Evolutionary conservation across 805 yeast species (phyloP).

Genomic region (Zygoascus ofunaensis): DNA sequence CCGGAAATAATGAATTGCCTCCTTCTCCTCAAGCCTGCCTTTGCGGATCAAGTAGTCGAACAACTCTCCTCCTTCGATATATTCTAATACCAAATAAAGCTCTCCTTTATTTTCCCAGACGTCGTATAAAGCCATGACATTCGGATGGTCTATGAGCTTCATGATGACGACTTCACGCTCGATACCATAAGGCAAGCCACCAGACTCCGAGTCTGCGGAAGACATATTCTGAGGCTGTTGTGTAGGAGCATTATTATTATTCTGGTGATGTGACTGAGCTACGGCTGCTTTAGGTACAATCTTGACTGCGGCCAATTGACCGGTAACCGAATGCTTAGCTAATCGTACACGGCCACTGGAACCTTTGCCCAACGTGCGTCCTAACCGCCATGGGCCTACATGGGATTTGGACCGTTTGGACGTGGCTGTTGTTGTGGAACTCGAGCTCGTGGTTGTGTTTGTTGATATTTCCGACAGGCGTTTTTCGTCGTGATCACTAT

Average conservation of each 20-base stretch:
- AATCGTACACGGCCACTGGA: conserved; percentile 90
- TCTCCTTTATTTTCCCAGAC: conserved; percentile 98
- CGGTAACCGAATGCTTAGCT: conserved; percentile 77
- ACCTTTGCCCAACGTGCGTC: conserved; percentile 92
- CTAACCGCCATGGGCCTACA: conserved; percentile 96
- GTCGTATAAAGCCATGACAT: conserved; percentile 86
- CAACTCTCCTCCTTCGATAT: conserved; percentile 95
- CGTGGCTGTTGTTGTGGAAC: conserved; percentile 27
- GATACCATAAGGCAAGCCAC: conserved; percentile 84
- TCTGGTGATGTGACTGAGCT: conserved; percentile 24
- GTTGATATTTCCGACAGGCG: not conserved
- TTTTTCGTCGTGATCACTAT: not conserved
- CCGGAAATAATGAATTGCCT: conserved; percentile 82
- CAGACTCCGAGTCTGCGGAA: conserved; percentile 32
- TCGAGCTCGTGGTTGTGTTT: conserved; percentile 16
- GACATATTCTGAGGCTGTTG: conserved; percentile 18
- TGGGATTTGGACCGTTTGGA: conserved; percentile 43
- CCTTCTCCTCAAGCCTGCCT: conserved; percentile 80
- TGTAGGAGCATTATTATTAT: too few relatives aligned
- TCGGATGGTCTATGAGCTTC: conserved; percentile 84
- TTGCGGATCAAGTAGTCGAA: conserved; percentile 84
- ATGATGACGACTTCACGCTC: conserved; percentile 92
- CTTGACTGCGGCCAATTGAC: conserved; percentile 91
- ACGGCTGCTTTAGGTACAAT: conserved; percentile 83
- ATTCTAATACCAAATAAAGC: conserved; percentile 77